Evolutionary conservation across 2,329 filamentous ascomycete species (phyloP), one percentile per base, ranked within the genome.

Genomic region (Fusarium concolor): DNA sequence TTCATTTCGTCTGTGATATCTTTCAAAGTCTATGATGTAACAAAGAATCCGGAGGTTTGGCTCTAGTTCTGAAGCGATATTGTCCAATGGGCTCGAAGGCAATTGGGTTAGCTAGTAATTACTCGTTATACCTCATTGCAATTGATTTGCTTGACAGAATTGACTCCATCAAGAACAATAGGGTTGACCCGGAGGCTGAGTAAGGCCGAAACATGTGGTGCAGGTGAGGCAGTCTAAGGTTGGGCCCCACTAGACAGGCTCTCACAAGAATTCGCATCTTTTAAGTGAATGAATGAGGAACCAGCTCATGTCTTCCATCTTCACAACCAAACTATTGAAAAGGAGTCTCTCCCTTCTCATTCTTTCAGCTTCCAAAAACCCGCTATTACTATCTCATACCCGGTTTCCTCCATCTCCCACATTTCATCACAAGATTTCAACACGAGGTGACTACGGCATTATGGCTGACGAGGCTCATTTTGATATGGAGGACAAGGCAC

Each of bases 401-500:
- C 33, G 20, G 24, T 44, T 35, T 41, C 29, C n/a, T n/a, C 41
- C 22, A n/a, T 22, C 24, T n/a, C 46, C 38, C 20, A 20, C 38
- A 28, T 51, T 45, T 15, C 39, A 47, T n/a, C 24, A 43, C 44
- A 50, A 5, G 15, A 28, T 37, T 51, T 56, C 33, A 10, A 11
- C 17, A 37, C 62, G 10, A 43, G 57, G 15, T 8, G 52, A 22
- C 43, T 22, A 41, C 39, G n/a, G 14, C 56, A 66, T 5, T 41
- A 74, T 74, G 72, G 62, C 70, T 14, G 68, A 65, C 11, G 42
- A 56, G 12, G 61, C 54, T n/a, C 63, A 67, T 31, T 46, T 71
- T 17, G 64, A 62, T 4, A 28, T 76, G 15, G 74, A 77, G 45
- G 74, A 75, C 17, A 70, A 57, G 37, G 33, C 68, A n/a, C 71